These are phyloP conservation scores for Podosphaera xanthii DNA, from an alignment of 2,329 filamentous ascomycete genomes.

Conservation along the genomic window DNA sequence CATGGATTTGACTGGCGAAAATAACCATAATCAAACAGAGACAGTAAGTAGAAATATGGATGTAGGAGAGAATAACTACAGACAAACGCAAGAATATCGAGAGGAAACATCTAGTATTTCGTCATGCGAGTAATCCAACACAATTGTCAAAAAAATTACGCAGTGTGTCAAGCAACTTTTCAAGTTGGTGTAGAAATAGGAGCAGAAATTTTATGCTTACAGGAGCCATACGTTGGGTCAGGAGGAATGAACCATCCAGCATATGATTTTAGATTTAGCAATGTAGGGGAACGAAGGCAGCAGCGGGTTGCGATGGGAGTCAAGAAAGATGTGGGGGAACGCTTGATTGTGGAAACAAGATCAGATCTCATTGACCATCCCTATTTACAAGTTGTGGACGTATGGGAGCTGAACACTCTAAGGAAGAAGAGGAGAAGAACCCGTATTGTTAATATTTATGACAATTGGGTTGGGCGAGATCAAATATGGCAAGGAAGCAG, in stretches of 20 bases:
- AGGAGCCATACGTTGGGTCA: not conserved
- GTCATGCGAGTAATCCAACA: no score
- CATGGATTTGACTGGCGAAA: not conserved
- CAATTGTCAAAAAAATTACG: not conserved
- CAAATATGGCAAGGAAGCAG: not conserved
- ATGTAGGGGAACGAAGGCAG: not conserved
- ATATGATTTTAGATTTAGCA: not conserved
- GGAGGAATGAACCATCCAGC: not conserved
- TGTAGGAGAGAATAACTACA: no score
- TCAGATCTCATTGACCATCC: not conserved
- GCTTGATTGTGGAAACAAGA: not conserved
- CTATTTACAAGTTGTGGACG: not conserved
- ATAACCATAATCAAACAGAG: no score
- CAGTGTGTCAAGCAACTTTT: not conserved
- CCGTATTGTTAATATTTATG: not conserved
- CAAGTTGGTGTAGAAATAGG: not conserved
- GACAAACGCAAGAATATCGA: no score
- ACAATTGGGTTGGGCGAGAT: not conserved
- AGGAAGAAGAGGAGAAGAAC: not conserved
- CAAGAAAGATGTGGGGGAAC: not conserved
- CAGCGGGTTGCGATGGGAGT: not conserved
- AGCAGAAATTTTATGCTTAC: not conserved
- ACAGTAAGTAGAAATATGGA: no score
- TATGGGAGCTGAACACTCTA: not conserved
- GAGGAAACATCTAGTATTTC: no score